phyloP scores from a whole-genome alignment of 495 filamentous ascomycete species.

The Aspergillus mulundensis region DNA sequence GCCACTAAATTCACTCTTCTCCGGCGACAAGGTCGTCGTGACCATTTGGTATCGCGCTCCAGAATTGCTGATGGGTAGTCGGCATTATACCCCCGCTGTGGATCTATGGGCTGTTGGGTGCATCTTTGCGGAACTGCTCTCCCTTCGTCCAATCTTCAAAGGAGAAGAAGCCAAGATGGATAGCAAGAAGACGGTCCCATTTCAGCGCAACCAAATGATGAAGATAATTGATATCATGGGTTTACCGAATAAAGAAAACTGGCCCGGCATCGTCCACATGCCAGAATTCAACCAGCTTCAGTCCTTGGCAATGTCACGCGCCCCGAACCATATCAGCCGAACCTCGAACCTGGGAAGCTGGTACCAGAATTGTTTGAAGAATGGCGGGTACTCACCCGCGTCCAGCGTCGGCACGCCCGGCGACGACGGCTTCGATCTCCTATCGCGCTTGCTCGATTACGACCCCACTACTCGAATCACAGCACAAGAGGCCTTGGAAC shows the following conservation, averaged over 20 bases:
- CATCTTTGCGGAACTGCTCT: conserved; percentile 93
- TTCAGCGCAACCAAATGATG: conserved; percentile 97
- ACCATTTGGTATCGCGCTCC: conserved; percentile 99
- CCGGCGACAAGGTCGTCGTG: conserved; percentile 96
- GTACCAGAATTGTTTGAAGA: conserved; percentile 61
- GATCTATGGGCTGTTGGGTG: conserved; percentile 98
- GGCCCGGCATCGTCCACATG: conserved; percentile 77
- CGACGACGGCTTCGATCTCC: conserved; percentile 71
- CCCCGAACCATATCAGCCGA: conserved; percentile 37
- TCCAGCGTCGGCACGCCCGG: conserved; percentile 56
- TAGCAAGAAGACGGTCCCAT: conserved; percentile 91
- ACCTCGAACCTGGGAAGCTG: conserved; percentile 57
- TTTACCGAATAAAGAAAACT: conserved; percentile 80
- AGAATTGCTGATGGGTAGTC: conserved; percentile 82
- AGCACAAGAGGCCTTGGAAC: conserved; percentile 77
- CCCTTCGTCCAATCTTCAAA: conserved; percentile 93
- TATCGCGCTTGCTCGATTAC: conserved; percentile 81
- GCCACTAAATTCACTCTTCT: conserved; percentile 83
- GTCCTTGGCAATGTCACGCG: conserved; percentile 53
- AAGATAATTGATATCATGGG: conserved; percentile 97
- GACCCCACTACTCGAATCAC: conserved; percentile 87
- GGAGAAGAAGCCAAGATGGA: conserved; percentile 99
- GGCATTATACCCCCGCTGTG: conserved; percentile 94
- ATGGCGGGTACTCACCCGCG: conserved; percentile 50
- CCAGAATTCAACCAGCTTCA: conserved; percentile 74